phyloP scores from a whole-genome alignment of 805 yeast species.

The Candida ponderosae region DNA sequence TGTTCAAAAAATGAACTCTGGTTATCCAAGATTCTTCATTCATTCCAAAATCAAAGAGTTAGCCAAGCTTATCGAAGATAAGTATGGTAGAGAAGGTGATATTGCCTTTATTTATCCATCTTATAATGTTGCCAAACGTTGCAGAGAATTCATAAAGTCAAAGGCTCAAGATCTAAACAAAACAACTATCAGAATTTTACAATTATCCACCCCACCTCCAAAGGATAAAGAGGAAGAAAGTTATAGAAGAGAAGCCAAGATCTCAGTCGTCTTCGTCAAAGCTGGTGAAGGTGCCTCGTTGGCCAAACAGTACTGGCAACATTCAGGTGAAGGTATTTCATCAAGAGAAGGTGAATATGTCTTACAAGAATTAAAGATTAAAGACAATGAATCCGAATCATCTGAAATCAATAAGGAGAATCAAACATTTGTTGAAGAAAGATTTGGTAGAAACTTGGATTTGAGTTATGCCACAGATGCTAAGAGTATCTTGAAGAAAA shows the following conservation, averaged over 20 bases:
- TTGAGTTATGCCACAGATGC: constrained; percentile 70
- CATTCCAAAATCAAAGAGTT: constrained; percentile 56
- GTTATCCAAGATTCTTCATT: constrained; percentile 82
- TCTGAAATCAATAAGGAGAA: constrained; percentile 40
- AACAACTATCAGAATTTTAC: constrained; percentile 55
- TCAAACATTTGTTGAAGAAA: constrained; percentile 69
- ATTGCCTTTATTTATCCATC: constrained; percentile 70
- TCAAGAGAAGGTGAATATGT: constrained; percentile 85
- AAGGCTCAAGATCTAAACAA: constrained; percentile 20
- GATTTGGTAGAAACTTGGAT: constrained; percentile 86
- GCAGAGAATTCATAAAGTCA: constrained; percentile 66
- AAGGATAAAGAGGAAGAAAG: constrained; percentile 48
- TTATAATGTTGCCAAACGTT: constrained; percentile 71
- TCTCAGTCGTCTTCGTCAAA: constrained; percentile 70
- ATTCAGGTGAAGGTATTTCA: constrained; percentile 93
- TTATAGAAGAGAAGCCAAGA: constrained; percentile 53
- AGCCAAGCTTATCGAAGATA: constrained; percentile 43
- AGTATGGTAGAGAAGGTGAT: constrained; percentile 79
- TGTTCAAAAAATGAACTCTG: constrained; percentile 67
- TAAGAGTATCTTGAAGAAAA: constrained; percentile 58
- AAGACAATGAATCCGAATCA: constrained; percentile 21
- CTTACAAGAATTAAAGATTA: constrained; percentile 46
- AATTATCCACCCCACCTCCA: constrained; percentile 67
- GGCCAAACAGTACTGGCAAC: constrained; percentile 93
- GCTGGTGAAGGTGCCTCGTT: constrained; percentile 48